Evolutionary conservation across 2,329 filamentous ascomycete genomes (phyloP).

Genomic region (Trichoderma citrinoviride): DNA sequence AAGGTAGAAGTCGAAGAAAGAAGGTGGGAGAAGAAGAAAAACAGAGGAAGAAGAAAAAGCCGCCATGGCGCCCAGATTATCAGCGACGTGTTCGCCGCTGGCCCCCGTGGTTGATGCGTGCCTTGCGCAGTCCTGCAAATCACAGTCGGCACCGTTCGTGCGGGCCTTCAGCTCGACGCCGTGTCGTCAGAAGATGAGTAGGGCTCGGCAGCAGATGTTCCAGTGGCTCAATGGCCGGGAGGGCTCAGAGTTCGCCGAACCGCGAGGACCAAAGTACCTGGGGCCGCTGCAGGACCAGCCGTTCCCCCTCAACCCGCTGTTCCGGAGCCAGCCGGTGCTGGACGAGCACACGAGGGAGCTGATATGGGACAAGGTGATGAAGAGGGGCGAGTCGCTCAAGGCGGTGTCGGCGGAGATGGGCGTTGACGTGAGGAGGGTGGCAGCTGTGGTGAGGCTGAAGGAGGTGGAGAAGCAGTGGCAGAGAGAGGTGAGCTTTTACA

Average conservation of each 20-base stretch:
- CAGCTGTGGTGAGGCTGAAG: conserved; percentile 80
- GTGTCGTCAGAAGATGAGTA: conserved; percentile 39
- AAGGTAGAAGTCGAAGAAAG: no score
- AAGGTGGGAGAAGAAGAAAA: no score
- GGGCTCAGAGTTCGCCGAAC: conserved; percentile 30
- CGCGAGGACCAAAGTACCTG: conserved; percentile 39
- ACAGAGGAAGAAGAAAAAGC: no score
- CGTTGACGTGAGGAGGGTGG: conserved; percentile 80
- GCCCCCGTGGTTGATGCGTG: conserved; percentile 33
- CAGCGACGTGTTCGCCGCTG: conserved; percentile 32
- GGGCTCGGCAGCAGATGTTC: conserved; percentile 39
- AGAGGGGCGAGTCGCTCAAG: conserved; percentile 66
- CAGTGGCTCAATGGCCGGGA: conserved; percentile 37
- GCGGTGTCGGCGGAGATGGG: conserved; percentile 73
- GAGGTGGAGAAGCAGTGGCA: conserved; percentile 79
- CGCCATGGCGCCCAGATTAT: conserved; percentile 36
- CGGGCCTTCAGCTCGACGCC: conserved; percentile 43
- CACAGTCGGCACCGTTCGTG: conserved; percentile 26
- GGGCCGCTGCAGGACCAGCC: conserved; percentile 48
- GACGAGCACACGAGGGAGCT: conserved; percentile 69
- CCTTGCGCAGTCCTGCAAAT: conserved; percentile 8
- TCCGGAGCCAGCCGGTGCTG: conserved; percentile 69
- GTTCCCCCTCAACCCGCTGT: conserved; percentile 72
- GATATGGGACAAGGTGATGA: conserved; percentile 68
- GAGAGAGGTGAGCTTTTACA: conserved; percentile 61